Evolutionary conservation across 305 asterid genomes (phyloP), one percentile per base, ranked within the genome.

Genomic region (Fraxinus ornus): DNA sequence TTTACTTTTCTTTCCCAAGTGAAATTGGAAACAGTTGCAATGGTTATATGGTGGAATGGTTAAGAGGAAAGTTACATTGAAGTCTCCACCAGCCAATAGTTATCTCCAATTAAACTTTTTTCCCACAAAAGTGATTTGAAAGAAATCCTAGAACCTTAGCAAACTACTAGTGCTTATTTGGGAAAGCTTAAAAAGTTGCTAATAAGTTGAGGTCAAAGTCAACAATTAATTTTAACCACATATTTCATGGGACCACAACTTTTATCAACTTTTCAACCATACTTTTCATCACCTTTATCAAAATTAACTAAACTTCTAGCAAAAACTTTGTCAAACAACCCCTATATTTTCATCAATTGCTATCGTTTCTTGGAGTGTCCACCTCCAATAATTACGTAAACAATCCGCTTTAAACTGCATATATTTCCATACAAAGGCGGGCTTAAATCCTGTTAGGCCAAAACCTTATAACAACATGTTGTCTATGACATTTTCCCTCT

Each of bases 11-110:
- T 21, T 75, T 28, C 57, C 75, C 15, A 75, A 81, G n/a, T 33
- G 49, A 41, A 71, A 35, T 72, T 30, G 78, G 47, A 75, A 66
- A 79, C 28, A 72, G 37, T 44, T 81, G 36, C 77, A 81, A 60
- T 44, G 36, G 72, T 44, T 44, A 32, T 76, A 55, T 57, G 41
- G 84, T 68, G 39, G 28, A 12, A 35, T 3, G 28, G 12, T 57
- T 57, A 19, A 57, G 22, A 57, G 9, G 8, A 41, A 78, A 73
- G 75, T 57, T 64, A n/a, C 19, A 62, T 49, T 5, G 52, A 80
- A 76, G 26, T 8, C 64, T 49, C 80, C 78, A 60, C 83, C 52
- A 78, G 49, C 41, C 76, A 24, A 52, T 17, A 75, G 74, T 35
- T 55, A 33, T 70, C 32, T 75, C 35, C 64, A 80, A 21, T 52